Percentiles rank a stretch among this genome's conserved stretches.
These are phyloP conservation scores for Cyclotella kingstonii DNA, from an alignment of 108 stramenopile species.

Conservation along the genomic window DNA sequence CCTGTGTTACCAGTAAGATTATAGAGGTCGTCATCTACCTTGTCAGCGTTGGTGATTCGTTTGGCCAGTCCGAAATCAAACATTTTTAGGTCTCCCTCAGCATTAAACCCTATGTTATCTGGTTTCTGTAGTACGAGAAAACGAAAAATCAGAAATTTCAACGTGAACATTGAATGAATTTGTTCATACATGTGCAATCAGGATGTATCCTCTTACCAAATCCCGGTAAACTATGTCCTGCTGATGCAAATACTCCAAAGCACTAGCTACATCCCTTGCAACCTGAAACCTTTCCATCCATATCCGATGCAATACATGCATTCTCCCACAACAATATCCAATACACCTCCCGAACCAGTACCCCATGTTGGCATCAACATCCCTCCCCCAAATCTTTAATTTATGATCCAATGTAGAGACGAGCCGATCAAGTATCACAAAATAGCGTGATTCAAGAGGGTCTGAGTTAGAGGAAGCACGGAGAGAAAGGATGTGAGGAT, in stretches of 20 bases:
- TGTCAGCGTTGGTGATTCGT: conserved; percentile 51
- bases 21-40: conserved; percentile 51
- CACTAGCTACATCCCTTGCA: conserved; percentile 67
- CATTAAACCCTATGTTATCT: conserved; percentile 75
- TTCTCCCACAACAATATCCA: conserved; percentile 80
- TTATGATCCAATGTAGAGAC: conserved; percentile 68
- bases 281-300: conserved; percentile 77
- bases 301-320: conserved; percentile 60
- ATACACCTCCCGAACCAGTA: conserved; percentile 57
- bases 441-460: conserved; percentile 74
- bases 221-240: conserved; percentile 78
- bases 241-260: conserved; percentile 76
- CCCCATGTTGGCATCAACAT: conserved; percentile 60
- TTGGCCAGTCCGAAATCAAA: conserved; percentile 89
- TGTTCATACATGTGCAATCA: too few relatives aligned
- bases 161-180: too few relatives aligned
- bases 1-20: conserved; percentile 83
- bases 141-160: too few relatives aligned
- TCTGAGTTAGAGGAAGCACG: conserved; percentile 79
- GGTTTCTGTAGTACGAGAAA: conserved; percentile 26
- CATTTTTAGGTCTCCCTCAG: conserved; percentile 59
- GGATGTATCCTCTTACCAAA: conserved; percentile 36
- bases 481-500: conserved; percentile 80
- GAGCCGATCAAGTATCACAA: conserved; percentile 78
- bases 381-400: conserved; percentile 70